These are phyloP conservation scores for Malus hybrid DNA, from an alignment of 331 rosid genomes.

Conservation along the genomic window DNA sequence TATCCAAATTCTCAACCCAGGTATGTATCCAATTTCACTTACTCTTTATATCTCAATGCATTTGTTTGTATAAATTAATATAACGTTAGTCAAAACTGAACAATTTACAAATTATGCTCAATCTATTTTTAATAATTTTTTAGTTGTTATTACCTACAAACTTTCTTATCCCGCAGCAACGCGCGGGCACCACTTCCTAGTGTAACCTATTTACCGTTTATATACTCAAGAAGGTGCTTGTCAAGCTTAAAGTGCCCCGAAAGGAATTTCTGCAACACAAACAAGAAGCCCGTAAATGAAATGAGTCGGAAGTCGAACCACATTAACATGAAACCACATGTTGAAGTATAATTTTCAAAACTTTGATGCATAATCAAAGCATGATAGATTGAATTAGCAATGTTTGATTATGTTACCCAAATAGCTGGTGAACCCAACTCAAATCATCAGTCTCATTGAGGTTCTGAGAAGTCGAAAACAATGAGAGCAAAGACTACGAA, in stretches of 20 bases:
- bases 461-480: background rate
- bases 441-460: background rate
- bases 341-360: background rate
- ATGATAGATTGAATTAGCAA: background rate
- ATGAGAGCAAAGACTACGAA: background rate
- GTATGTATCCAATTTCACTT: no score
- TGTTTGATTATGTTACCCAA: background rate
- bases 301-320: no score
- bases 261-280: conserved; percentile 62
- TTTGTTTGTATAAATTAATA: no score
- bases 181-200: no score
- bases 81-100: no score
- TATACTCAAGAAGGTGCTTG: conserved; percentile 69
- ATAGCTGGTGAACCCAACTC: background rate
- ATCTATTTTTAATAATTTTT: no score
- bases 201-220: conserved; percentile 49
- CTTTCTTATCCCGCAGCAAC: no score
- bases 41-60: no score
- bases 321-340: background rate
- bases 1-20: no score
- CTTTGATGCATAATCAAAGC: background rate
- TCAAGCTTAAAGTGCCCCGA: conserved; percentile 75
- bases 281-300: background rate
- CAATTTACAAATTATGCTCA: no score
- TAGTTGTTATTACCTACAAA: no score